Percentiles rank a stretch among this genome's conserved stretches.
Evolutionary conservation across 164 flowering plant genomes (phyloP).

Genomic region (Annona cherimola): DNA sequence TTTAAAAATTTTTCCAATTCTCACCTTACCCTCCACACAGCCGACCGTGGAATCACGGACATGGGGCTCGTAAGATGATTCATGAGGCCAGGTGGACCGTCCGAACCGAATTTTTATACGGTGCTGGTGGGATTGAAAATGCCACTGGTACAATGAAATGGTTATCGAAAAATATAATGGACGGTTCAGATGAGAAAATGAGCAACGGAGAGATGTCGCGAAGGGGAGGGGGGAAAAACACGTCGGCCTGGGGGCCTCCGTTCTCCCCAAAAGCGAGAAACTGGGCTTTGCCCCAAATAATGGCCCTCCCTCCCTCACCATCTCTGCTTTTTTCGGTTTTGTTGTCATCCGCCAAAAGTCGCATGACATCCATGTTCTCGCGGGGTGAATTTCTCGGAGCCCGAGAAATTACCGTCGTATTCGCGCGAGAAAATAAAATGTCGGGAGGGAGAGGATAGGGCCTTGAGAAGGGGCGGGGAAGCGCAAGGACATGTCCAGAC

Average conservation of each 20-base stretch:
- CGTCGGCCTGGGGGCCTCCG: not conserved
- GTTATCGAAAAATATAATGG: too few relatives aligned
- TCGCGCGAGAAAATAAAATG: not conserved
- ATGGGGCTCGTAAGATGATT: too few relatives aligned
- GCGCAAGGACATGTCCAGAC: not conserved
- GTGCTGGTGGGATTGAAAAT: too few relatives aligned
- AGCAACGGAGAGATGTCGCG: not conserved
- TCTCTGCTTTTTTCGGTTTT: not conserved
- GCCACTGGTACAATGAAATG: too few relatives aligned
- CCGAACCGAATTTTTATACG: too few relatives aligned
- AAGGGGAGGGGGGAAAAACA: not conserved
- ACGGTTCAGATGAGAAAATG: not conserved
- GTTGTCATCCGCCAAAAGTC: slow-evolving; percentile 21
- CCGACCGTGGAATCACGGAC: too few relatives aligned
- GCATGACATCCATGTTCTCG: slow-evolving; percentile 26
- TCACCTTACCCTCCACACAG: too few relatives aligned
- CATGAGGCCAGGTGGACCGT: too few relatives aligned
- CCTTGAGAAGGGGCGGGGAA: slow-evolving; percentile 1
- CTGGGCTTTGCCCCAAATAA: slow-evolving; percentile 1
- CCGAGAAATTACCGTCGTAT: not conserved
- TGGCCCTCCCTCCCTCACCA: not conserved
- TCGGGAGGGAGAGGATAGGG: not conserved
- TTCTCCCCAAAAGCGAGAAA: slow-evolving; percentile 1
- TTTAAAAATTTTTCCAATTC: too few relatives aligned
- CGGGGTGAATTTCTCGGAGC: not conserved